These are phyloP conservation scores for Candida berthetii DNA, from an alignment of 805 yeast species.

Conservation along the genomic window DNA sequence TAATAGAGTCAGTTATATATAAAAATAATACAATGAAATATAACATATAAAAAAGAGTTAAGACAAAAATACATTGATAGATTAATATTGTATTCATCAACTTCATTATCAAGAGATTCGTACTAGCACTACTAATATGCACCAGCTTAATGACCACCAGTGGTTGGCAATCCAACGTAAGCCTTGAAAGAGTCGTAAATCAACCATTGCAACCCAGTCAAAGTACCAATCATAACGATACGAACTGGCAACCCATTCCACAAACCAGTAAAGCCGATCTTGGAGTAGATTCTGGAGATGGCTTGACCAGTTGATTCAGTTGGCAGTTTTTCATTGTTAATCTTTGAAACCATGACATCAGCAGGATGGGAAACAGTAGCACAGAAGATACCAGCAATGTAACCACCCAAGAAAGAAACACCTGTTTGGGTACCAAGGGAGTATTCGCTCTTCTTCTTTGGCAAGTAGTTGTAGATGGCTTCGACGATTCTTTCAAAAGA, in stretches of 20 bases:
- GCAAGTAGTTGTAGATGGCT: slow-evolving; percentile 64
- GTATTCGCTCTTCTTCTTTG: slow-evolving; percentile 69
- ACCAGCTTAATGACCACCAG: slow-evolving; percentile 52
- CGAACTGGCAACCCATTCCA: slow-evolving; percentile 96
- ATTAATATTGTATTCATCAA: not conserved
- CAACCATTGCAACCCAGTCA: slow-evolving; percentile 97
- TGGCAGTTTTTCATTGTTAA: slow-evolving; percentile 65
- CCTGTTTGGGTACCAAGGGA: slow-evolving; percentile 80
- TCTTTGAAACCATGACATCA: slow-evolving; percentile 96
- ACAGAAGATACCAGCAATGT: slow-evolving; percentile 95
- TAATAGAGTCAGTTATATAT: not conserved
- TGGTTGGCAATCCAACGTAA: slow-evolving; percentile 90
- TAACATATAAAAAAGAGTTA: too few relatives aligned
- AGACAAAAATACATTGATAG: not conserved
- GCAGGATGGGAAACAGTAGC: slow-evolving; percentile 97
- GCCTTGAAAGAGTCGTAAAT: slow-evolving; percentile 95
- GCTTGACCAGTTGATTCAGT: slow-evolving; percentile 66
- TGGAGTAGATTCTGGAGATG: slow-evolving; percentile 63
- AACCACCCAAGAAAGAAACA: slow-evolving; percentile 92
- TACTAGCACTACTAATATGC: too few relatives aligned
- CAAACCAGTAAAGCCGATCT: slow-evolving; percentile 84
- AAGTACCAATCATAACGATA: slow-evolving; percentile 94
- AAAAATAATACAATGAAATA: too few relatives aligned
- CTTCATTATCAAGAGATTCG: too few relatives aligned
- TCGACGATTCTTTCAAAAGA: slow-evolving; percentile 90